These are phyloP conservation scores for Hypholoma sublateritium DNA, from an alignment of 768 basidiomycete genomes.

Conservation along the genomic window DNA sequence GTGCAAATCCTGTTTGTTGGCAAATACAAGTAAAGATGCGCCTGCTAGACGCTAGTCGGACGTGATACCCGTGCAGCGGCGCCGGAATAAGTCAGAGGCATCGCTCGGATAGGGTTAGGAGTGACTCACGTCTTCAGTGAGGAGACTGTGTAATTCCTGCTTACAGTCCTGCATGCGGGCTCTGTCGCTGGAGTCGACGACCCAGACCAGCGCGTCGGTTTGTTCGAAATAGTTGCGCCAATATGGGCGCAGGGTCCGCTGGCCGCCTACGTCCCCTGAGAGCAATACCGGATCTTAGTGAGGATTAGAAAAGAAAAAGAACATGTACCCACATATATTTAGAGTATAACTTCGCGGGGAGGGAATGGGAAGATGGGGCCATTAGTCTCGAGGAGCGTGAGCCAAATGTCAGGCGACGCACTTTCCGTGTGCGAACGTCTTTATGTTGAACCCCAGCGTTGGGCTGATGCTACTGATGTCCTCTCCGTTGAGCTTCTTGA, in stretches of 20 bases:
- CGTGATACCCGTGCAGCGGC: constrained; percentile 21
- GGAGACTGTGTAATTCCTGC: constrained; percentile 79
- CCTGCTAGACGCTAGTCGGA: constrained; percentile 79
- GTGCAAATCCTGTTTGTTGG: constrained; percentile 95
- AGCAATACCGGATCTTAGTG: constrained; percentile 19
- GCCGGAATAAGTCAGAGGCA: constrained; percentile 4
- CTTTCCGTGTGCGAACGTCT: constrained; percentile 91
- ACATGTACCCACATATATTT: constrained; percentile 65
- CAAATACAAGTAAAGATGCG: constrained; percentile 94
- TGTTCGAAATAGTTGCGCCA: constrained; percentile 99
- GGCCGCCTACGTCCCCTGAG: constrained; percentile 97
- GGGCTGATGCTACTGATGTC: constrained; percentile 88
- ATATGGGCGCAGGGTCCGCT: constrained; percentile 92
- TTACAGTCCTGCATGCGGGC: constrained; percentile 90
- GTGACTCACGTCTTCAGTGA: constrained; percentile 84
- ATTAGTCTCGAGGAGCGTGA: constrained; percentile 15
- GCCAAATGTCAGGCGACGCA: constrained; percentile 41
- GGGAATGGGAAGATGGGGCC: constrained; percentile 8
- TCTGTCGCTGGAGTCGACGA: constrained; percentile 93
- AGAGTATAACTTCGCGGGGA: constrained; percentile 58
- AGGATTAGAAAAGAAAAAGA: constrained; percentile 12
- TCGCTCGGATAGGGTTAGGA: constrained; percentile 7
- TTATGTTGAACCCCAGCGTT: constrained; percentile 98
- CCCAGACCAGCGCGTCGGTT: constrained; percentile 98
- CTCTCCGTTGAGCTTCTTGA: constrained; percentile 93